Base-by-base conservation (phyloP, 2,329 filamentous ascomycete genomes). In the Hymenoscyphus repandus region DNA sequence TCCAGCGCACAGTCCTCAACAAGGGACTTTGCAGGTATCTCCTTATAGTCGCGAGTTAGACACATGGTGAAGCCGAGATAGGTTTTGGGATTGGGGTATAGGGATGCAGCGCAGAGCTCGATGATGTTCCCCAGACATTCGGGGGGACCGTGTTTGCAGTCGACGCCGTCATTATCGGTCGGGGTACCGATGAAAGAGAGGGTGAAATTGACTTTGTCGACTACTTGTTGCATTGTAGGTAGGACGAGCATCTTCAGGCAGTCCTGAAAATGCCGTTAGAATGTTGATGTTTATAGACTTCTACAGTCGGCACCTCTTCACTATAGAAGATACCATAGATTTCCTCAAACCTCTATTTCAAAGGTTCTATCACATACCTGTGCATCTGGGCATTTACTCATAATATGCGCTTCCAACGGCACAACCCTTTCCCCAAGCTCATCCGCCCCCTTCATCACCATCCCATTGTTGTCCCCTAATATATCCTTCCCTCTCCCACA, bases 61-160 rank as follows among this genome's bases (percentile, higher is more conserved):
- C 93, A 99, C 79, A 95, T 93, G 51, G 90, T 85, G 71, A 97
- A 99, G 54, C 92, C 92, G 18, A 99, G 82, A 62, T 86, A 91
- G 58, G 85, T 88, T 70, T 95, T 93, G 31, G 88, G 88, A 58
- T 91, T 83, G 30, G 88, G 87, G 64, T 93, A 93, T 31, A 93
- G 77, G 56, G 86, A 76, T 52, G 85, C 84, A 32, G 91, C 91
- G 71, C 93, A 99, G 45, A 99, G 85, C 68, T 96, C 86, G 69
- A 99, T 76, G 66, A 96, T 95, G 71, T 99, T 90, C 55, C 93
- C 93, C 63, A 97, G 81, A 68, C 88, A 99, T 72, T 99, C 93
- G 38, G 77, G 78, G 5, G 90, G 87, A 6, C 93, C 93, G 68
- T 99, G 93, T 72, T 77, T 92, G 74, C 93, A 99, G 32, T 82